Evolutionary conservation across 2,329 filamentous ascomycete species (phyloP).

Genomic region (Penicillium sp.): DNA sequence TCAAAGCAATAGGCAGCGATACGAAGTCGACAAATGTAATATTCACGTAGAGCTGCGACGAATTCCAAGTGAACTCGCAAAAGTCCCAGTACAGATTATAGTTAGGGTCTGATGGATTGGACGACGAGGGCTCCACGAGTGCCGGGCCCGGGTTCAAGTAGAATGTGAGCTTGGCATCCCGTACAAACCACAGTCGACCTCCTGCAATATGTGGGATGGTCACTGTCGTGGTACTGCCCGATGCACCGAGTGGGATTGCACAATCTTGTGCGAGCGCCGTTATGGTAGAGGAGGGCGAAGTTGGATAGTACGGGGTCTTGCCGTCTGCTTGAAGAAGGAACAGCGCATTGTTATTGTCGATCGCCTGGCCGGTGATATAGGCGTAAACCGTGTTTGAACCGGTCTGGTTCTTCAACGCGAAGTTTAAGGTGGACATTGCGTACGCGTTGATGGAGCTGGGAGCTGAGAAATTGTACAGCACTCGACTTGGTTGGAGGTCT

Average conservation of each 20-base stretch:
- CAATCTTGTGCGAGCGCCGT: conserved; percentile 58
- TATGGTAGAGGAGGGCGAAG: conserved; percentile 55
- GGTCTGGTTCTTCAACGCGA: conserved; percentile 68
- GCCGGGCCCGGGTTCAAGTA: conserved; percentile 70
- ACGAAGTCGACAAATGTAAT: conserved; percentile 79
- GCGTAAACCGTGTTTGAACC: conserved; percentile 63
- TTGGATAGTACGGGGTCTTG: conserved; percentile 64
- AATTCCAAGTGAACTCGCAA: conserved; percentile 69
- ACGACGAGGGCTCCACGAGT: conserved; percentile 73
- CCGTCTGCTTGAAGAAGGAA: conserved; percentile 69
- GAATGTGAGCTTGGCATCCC: conserved; percentile 64
- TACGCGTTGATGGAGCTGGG: background rate
- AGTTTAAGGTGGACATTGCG: conserved; percentile 52
- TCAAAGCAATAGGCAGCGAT: conserved; percentile 61
- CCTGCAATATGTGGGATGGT: conserved; percentile 71
- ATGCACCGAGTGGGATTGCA: conserved; percentile 63
- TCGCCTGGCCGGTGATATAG: conserved; percentile 68
- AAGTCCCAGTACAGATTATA: conserved; percentile 66
- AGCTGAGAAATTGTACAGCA: background rate
- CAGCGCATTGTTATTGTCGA: conserved; percentile 61
- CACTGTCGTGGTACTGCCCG: conserved; percentile 61
- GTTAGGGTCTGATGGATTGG: conserved; percentile 65
- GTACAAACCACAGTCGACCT: conserved; percentile 71
- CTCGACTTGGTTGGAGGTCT: background rate
- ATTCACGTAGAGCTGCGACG: conserved; percentile 63